Conservation (phyloP, 352 stramenopile genomes). For the Globisporangium spinosum region DNA sequence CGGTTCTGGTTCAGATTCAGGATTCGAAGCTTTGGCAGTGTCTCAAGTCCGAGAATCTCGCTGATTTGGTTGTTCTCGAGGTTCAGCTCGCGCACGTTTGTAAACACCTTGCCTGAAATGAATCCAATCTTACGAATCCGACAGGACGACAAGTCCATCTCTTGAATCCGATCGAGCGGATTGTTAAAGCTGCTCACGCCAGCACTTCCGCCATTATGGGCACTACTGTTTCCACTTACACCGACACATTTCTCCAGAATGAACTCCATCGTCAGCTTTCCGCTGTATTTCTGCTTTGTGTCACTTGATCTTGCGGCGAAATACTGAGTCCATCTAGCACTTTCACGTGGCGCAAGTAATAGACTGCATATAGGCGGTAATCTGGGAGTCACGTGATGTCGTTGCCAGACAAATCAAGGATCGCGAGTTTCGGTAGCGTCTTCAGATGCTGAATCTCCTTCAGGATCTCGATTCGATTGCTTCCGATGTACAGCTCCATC, state of each 20-base stretch:
- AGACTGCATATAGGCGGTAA: conserved; percentile 82
- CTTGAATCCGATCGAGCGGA: conserved; percentile 53
- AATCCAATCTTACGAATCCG: conserved; percentile 65
- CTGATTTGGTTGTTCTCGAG: conserved; percentile 86
- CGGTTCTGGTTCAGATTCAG: conserved; percentile 79
- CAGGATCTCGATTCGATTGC: conserved; percentile 76
- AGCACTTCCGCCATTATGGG: not conserved
- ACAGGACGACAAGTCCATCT: conserved; percentile 74
- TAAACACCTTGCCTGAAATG: conserved; percentile 57
- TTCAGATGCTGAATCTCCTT: conserved; percentile 84
- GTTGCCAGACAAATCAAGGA: conserved; percentile 84
- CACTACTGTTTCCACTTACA: conserved; percentile 11
- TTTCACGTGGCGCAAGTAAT: conserved; percentile 77
- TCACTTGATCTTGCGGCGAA: conserved; percentile 71
- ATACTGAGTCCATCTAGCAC: conserved; percentile 79
- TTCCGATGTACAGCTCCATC: conserved; percentile 88
- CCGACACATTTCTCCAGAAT: conserved; percentile 71
- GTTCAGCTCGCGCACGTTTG: conserved; percentile 66
- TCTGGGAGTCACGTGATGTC: conserved; percentile 51
- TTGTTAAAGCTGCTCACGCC: conserved; percentile 1
- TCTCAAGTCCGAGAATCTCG: conserved; percentile 63
- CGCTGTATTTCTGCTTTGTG: conserved; percentile 86
- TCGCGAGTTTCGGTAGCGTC: conserved; percentile 77
- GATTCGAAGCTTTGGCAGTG: conserved; percentile 50
- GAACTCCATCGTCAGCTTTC: conserved; percentile 82